Base-by-base conservation (phyloP, 768 basidiomycete genomes). In the Pholiota molesta region DNA sequence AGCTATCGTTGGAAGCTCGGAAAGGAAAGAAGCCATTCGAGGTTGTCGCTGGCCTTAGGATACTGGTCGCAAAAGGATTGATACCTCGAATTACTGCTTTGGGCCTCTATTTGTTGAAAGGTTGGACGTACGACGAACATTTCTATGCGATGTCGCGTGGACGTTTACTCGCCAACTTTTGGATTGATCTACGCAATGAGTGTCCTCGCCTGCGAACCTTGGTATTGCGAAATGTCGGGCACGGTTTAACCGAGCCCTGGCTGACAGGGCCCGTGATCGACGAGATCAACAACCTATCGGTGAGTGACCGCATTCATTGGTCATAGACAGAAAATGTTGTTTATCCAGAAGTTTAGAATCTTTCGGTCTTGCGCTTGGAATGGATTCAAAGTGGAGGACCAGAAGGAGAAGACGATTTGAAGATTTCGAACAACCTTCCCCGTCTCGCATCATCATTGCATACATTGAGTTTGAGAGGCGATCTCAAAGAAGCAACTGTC, bases 81-180 rank as follows among this genome's bases (percentile, higher is more conserved):
- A 28, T 65, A 21, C 64, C 64, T 3, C 26, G 40, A 19, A 35
- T 65, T 28, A 23, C 51, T 28, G 54, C 61, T 0, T 45, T 65
- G 16, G 39, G 51, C 14, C 31, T 65, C 19, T 47, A 56, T 39
- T 51, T 59, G 5, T 26, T 29, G 1, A 31, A 17, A 5, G 39
- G 16, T 6, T 60, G 57, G 53, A 1, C 0, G 1, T 39, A 40
- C 14, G 26, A 26, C n/a, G 26, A 17, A 39, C 10, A 16, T 21
- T 2, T 2, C 17, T 16, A 0, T 17, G 8, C n/a, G n/a, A n/a
- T 28, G 39, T 52, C 51, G 56, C 2, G n/a, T n/a, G n/a, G n/a
- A n/a, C 44, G 26, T 4, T 37, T 57, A 52, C 13, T 19, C 2
- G n/a, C 29, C 9, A n/a, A n/a, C 1, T 62, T 62, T 17, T 62